Evolutionary conservation across 768 basidiomycete species (phyloP).

Genomic region (Suillus spraguei): DNA sequence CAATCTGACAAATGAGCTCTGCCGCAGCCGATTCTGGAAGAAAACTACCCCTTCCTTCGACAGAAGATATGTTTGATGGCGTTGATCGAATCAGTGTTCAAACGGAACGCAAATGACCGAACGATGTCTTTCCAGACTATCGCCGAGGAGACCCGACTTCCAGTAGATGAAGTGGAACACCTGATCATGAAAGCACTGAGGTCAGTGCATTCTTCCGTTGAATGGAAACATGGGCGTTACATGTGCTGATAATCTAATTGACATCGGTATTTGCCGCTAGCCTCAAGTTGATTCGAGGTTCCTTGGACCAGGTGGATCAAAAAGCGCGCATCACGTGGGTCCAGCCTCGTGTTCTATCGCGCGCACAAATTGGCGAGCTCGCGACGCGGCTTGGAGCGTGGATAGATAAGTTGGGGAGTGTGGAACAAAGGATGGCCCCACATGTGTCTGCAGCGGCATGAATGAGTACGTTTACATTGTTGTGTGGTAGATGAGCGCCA

Average conservation of each 20-base stretch:
- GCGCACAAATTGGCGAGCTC: constrained; percentile 79
- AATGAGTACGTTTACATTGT: constrained; percentile 21
- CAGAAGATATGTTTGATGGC: constrained; percentile 99
- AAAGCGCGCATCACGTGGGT: constrained; percentile 94
- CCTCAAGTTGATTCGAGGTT: constrained; percentile 89
- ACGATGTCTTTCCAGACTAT: constrained; percentile 92
- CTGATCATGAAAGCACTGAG: constrained; percentile 97
- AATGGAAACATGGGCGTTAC: constrained; percentile 22
- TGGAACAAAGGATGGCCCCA: constrained; percentile 70
- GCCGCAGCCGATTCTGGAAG: constrained; percentile 82
- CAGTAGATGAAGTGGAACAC: constrained; percentile 92
- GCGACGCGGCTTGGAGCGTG: constrained; percentile 74
- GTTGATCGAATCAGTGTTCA: constrained; percentile 95
- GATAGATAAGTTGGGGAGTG: constrained; percentile 73
- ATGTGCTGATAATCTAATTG: constrained; percentile 29
- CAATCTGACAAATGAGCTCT: constrained; percentile 23
- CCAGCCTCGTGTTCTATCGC: constrained; percentile 90
- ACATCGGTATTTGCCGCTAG: constrained; percentile 41
- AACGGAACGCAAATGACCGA: constrained; percentile 77
- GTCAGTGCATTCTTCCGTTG: constrained; percentile 44
- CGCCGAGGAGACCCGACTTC: constrained; percentile 88
- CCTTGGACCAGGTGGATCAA: constrained; percentile 87
- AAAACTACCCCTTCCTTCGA: constrained; percentile 87
- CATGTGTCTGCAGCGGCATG: constrained; percentile 40
- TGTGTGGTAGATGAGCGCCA: neutral